Conservation (phyloP, 306 rosid genomes). For the Prunus kanzakura region DNA sequence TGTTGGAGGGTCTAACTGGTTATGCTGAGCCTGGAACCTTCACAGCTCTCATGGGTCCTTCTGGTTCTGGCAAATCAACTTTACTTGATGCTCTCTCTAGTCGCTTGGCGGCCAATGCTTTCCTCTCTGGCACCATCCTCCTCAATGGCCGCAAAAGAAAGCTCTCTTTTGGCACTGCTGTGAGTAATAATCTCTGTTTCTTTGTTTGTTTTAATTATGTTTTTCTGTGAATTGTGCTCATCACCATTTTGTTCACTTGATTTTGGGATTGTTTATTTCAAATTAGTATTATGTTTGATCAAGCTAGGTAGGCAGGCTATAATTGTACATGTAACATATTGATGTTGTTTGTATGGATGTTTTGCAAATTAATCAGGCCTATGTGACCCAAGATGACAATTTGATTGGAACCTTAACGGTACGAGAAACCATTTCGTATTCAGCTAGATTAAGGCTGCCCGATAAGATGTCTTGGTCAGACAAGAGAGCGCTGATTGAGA, state of each 20-base stretch:
- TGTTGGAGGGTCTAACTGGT: slow-evolving; percentile 74
- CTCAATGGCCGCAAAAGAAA: slow-evolving; percentile 92
- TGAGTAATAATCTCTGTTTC: slow-evolving; percentile 27
- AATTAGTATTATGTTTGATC: neutral
- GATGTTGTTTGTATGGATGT: neutral
- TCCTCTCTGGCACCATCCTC: slow-evolving; percentile 78
- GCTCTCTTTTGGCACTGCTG: slow-evolving; percentile 94
- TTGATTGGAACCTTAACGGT: slow-evolving; percentile 89
- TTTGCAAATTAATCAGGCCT: slow-evolving; percentile 48
- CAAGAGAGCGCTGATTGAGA: slow-evolving; percentile 69
- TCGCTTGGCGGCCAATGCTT: slow-evolving; percentile 88
- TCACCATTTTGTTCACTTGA: neutral
- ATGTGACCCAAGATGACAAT: slow-evolving; percentile 98
- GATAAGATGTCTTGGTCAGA: slow-evolving; percentile 75
- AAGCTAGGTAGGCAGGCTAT: neutral
- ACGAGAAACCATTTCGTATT: slow-evolving; percentile 80
- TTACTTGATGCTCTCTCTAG: slow-evolving; percentile 93
- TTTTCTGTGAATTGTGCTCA: neutral
- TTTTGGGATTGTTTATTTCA: neutral
- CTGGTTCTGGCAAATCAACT: slow-evolving; percentile 95
- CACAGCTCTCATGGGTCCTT: slow-evolving; percentile 97
- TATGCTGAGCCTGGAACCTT: slow-evolving; percentile 93
- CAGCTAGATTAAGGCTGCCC: slow-evolving; percentile 72
- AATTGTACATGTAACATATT: neutral
- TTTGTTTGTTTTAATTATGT: neutral